A percentile compares a stretch with the other conserved stretches of the same genome.
Evolutionary conservation across 139 green algal genomes (phyloP).

Genomic region (Diplosphaera chodatii): DNA sequence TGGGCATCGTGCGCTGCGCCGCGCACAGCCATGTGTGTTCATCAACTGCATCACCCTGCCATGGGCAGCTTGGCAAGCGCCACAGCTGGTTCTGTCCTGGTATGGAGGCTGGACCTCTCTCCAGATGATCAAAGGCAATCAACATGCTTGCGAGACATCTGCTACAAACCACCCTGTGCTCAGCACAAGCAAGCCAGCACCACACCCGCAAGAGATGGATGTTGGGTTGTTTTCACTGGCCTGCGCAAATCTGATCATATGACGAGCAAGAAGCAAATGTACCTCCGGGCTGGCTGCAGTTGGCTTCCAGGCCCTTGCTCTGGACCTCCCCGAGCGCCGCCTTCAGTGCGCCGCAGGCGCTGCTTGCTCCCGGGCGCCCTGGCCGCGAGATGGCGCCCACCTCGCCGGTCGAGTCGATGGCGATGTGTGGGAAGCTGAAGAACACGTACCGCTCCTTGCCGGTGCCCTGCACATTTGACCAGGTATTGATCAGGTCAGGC

Average conservation of each 20-base stretch:
- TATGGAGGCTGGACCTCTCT: too few species aligned
- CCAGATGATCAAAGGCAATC: too few species aligned
- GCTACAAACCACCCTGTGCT: too few species aligned
- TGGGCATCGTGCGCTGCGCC: conserved; percentile 62
- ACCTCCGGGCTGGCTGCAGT: conserved; percentile 48
- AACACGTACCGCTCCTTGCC: conserved; percentile 85
- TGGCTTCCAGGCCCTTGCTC: conserved; percentile 21
- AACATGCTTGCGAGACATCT: too few species aligned
- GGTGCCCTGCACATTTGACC: background rate
- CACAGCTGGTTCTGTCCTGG: too few species aligned
- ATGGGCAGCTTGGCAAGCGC: too few species aligned
- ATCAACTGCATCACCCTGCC: too few species aligned
- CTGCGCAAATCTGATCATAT: too few species aligned
- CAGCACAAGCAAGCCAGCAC: too few species aligned
- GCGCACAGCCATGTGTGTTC: background rate
- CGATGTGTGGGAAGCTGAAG: conserved; percentile 87
- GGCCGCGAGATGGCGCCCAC: conserved; percentile 61
- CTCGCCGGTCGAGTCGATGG: conserved; percentile 58
- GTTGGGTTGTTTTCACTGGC: too few species aligned
- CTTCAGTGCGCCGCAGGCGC: conserved; percentile 77
- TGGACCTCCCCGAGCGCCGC: conserved; percentile 44
- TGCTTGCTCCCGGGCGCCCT: conserved; percentile 40
- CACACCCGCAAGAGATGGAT: too few species aligned
- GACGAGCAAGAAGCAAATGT: too few species aligned
- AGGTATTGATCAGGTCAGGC: background rate